Evolutionary conservation across 192 early-diverging fungal species (phyloP).

Genomic region (Coemansia sp.): DNA sequence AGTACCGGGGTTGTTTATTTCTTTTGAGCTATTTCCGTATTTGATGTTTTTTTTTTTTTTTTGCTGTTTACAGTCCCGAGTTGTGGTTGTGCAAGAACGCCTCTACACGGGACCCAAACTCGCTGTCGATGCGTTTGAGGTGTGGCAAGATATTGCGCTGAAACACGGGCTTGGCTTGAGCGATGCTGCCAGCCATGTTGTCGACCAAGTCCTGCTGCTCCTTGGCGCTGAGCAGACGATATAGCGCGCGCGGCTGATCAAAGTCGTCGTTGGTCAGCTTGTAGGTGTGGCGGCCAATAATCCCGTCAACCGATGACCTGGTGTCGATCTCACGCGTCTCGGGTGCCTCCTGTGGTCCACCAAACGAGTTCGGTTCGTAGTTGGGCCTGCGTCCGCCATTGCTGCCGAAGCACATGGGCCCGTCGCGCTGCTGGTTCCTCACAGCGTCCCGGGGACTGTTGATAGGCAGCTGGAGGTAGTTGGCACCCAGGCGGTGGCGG

Average conservation of each 20-base stretch:
- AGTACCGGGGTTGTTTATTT: neutral
- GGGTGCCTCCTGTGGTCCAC: slow-evolving; percentile 51
- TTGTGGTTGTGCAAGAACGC: neutral
- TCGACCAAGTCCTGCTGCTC: slow-evolving; percentile 59
- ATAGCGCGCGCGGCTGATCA: slow-evolving; percentile 64
- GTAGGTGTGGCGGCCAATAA: slow-evolving; percentile 56
- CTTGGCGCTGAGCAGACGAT: slow-evolving; percentile 32
- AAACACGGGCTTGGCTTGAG: slow-evolving; percentile 56
- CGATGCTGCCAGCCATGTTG: slow-evolving; percentile 61
- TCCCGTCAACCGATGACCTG: slow-evolving; percentile 44
- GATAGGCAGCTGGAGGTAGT: slow-evolving; percentile 73
- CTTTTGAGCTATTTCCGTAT: neutral
- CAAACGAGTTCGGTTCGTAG: slow-evolving; percentile 67
- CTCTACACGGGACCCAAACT: slow-evolving; percentile 61
- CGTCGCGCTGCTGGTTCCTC: slow-evolving; percentile 71
- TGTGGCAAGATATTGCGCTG: slow-evolving; percentile 61
- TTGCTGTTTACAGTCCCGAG: neutral
- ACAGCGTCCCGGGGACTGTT: slow-evolving; percentile 60
- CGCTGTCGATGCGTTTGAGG: slow-evolving; percentile 60
- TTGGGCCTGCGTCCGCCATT: slow-evolving; percentile 64
- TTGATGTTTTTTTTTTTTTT: neutral
- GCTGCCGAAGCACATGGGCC: slow-evolving; percentile 56
- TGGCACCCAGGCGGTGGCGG: slow-evolving; percentile 67
- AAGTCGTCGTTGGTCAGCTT: slow-evolving; percentile 62
- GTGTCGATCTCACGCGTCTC: slow-evolving; percentile 32